These are phyloP conservation scores for Boletus eberwhitei DNA, from an alignment of 768 basidiomycete genomes.

Conservation along the genomic window DNA sequence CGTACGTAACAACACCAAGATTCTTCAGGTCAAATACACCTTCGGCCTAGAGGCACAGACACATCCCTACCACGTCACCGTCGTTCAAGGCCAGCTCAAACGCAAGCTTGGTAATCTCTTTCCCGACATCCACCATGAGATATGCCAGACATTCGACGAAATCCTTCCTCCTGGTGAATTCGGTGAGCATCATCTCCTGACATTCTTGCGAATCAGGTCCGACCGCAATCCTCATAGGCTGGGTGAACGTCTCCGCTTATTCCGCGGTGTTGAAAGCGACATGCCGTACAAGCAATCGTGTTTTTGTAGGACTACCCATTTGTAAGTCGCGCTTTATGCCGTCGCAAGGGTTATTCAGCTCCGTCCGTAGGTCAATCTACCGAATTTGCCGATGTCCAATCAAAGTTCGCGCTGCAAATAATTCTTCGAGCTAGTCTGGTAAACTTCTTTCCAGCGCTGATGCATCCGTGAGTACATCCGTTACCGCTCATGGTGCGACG, in stretches of 20 bases:
- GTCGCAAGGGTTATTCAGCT: conserved; percentile 6
- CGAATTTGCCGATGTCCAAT: conserved; percentile 34
- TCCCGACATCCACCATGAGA: conserved; percentile 34
- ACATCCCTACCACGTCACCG: conserved; percentile 36
- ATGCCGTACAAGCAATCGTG: conserved; percentile 38
- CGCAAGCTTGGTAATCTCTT: conserved; percentile 34
- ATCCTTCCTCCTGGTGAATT: conserved; percentile 20
- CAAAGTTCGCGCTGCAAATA: conserved; percentile 35
- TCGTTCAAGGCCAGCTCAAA: conserved; percentile 32
- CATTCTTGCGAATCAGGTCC: conserved; percentile 10
- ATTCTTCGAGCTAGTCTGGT: conserved; percentile 31
- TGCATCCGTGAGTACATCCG: conserved; percentile 31
- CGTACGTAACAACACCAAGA: conserved; percentile 25
- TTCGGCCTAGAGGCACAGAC: conserved; percentile 34
- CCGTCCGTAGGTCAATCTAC: conserved; percentile 32
- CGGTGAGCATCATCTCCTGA: conserved; percentile 15
- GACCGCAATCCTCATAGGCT: conserved; percentile 21
- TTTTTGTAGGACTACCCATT: conserved; percentile 38
- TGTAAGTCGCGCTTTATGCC: conserved; percentile 27
- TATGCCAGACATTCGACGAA: conserved; percentile 30
- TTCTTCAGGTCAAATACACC: conserved; percentile 38
- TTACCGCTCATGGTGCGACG: conserved; percentile 4
- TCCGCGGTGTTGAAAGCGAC: conserved; percentile 31
- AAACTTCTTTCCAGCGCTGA: conserved; percentile 32
- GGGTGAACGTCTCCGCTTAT: conserved; percentile 28